Percentiles rank a stretch among this genome's conserved stretches.
phyloP scores from a whole-genome alignment of 257 asterid species.

The Jacaranda copaia region DNA sequence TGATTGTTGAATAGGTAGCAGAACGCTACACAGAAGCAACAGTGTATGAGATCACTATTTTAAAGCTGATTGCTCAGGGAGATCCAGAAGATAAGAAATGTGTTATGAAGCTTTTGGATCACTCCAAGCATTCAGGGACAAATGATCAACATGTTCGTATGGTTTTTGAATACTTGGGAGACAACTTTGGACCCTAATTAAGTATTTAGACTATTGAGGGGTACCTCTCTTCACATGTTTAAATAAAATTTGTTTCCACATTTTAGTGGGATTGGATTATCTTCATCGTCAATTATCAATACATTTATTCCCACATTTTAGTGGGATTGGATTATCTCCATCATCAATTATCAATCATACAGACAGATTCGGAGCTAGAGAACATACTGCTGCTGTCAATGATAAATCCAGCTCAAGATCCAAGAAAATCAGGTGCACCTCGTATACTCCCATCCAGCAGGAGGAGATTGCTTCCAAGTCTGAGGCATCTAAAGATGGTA shows the following conservation, averaged over 20 bases:
- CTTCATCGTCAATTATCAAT: slow-evolving; percentile 90
- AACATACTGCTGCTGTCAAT: slow-evolving; percentile 76
- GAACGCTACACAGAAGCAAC: slow-evolving; percentile 98
- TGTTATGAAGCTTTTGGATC: slow-evolving; percentile 13
- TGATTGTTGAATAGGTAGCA: slow-evolving; percentile 2
- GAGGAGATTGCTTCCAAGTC: slow-evolving; percentile 58
- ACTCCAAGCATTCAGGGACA: slow-evolving; percentile 97
- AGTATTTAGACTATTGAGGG: slow-evolving; percentile 86
- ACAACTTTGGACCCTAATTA: slow-evolving; percentile 84
- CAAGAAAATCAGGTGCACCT: slow-evolving; percentile 67
- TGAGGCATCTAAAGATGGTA: slow-evolving; percentile 62
- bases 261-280: slow-evolving; percentile 90
- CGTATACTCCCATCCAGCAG: slow-evolving; percentile 69
- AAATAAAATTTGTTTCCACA: slow-evolving; percentile 86
- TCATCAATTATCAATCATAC: slow-evolving; percentile 89
- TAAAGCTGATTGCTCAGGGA: too few species aligned
- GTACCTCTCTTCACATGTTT: slow-evolving; percentile 74
- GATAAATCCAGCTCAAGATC: slow-evolving; percentile 87
- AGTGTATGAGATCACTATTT: slow-evolving; percentile 77
- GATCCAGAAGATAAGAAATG: too few species aligned
- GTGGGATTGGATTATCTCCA: slow-evolving; percentile 95
- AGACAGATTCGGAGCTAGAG: slow-evolving; percentile 97
- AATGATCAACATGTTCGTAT: slow-evolving; percentile 96
- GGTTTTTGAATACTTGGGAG: slow-evolving; percentile 96
- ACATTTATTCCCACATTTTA: slow-evolving; percentile 80